Evolutionary conservation across 306 rosid genomes (phyloP).

Genomic region (Quercus engelmannii): DNA sequence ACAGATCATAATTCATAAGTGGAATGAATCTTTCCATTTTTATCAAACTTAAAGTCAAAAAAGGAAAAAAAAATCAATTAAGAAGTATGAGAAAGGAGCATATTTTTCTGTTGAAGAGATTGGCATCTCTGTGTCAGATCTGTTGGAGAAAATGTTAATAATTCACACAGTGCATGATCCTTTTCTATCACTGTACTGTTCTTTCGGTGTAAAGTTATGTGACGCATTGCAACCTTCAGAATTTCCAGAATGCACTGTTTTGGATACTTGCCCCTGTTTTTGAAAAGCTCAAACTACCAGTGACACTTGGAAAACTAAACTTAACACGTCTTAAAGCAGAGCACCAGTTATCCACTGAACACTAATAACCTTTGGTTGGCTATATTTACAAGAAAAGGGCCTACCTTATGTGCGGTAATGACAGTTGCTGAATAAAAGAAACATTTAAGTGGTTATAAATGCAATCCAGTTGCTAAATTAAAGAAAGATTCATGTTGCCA

Average conservation of each 20-base stretch:
- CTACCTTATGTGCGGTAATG: not conserved
- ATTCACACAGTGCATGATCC: slow-evolving; percentile 18
- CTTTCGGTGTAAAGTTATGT: slow-evolving; percentile 21
- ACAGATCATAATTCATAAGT: not conserved
- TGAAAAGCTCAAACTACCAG: slow-evolving; percentile 24
- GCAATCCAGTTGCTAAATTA: slow-evolving; percentile 8
- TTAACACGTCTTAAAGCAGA: slow-evolving; percentile 16
- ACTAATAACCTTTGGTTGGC: slow-evolving; percentile 18
- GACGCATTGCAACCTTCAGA: slow-evolving; percentile 21
- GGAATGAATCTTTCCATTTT: slow-evolving; percentile 20
- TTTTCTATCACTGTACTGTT: slow-evolving; percentile 15
- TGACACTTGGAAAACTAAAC: slow-evolving; percentile 4
- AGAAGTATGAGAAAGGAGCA: slow-evolving; percentile 25
- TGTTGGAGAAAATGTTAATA: slow-evolving; percentile 9
- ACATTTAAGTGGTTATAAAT: not conserved
- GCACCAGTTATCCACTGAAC: slow-evolving; percentile 29
- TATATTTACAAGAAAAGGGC: slow-evolving; percentile 18
- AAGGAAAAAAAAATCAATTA: slow-evolving; percentile 23
- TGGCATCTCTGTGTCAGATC: slow-evolving; percentile 36
- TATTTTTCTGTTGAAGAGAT: slow-evolving; percentile 22
- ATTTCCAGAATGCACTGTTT: slow-evolving; percentile 35
- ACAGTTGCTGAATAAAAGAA: slow-evolving; percentile 8
- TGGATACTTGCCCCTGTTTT: slow-evolving; percentile 21
- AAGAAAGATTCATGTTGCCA: not conserved
- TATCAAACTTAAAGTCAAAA: slow-evolving; percentile 6